These are phyloP conservation scores for Penicillium paxilli DNA, from an alignment of 495 filamentous ascomycete genomes.

Conservation along the genomic window DNA sequence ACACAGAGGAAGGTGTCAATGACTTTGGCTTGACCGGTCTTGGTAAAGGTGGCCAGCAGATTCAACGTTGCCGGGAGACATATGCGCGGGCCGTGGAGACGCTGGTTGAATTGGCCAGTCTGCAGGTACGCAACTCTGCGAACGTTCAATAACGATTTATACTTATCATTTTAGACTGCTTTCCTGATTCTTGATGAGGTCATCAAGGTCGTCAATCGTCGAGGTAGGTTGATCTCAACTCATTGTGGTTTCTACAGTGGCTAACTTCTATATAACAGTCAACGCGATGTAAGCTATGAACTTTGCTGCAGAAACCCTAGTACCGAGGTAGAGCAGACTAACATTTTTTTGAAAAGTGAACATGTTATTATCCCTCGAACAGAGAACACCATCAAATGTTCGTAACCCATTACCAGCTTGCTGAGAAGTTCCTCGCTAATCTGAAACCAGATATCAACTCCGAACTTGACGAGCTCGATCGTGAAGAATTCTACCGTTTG, in stretches of 20 bases:
- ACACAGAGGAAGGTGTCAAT: slow-evolving; percentile 77
- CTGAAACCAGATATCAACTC: slow-evolving; percentile 81
- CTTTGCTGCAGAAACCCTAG: background rate
- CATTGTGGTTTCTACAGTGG: background rate
- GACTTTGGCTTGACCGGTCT: slow-evolving; percentile 96
- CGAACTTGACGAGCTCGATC: slow-evolving; percentile 94
- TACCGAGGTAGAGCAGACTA: slow-evolving; percentile 11
- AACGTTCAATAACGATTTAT: background rate
- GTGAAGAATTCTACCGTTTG: slow-evolving; percentile 96
- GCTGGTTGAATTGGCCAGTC: slow-evolving; percentile 90
- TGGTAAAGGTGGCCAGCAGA: slow-evolving; percentile 96
- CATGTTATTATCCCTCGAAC: slow-evolving; percentile 98
- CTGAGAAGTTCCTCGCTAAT: slow-evolving; percentile 14
- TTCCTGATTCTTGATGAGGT: slow-evolving; percentile 98
- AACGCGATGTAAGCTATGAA: slow-evolving; percentile 79
- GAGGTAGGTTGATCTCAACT: slow-evolving; percentile 57
- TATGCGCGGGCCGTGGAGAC: slow-evolving; percentile 98
- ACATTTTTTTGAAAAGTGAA: slow-evolving; percentile 51
- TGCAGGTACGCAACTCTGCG: slow-evolving; percentile 59
- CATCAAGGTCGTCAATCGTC: slow-evolving; percentile 97
- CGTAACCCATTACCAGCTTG: slow-evolving; percentile 22
- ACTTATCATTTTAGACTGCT: slow-evolving; percentile 63
- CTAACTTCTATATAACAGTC: slow-evolving; percentile 52
- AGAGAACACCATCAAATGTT: slow-evolving; percentile 97
- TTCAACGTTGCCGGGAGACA: slow-evolving; percentile 91